Evolutionary conservation across 805 yeast genomes (phyloP).

Genomic region (Grigorovia jiainica): DNA sequence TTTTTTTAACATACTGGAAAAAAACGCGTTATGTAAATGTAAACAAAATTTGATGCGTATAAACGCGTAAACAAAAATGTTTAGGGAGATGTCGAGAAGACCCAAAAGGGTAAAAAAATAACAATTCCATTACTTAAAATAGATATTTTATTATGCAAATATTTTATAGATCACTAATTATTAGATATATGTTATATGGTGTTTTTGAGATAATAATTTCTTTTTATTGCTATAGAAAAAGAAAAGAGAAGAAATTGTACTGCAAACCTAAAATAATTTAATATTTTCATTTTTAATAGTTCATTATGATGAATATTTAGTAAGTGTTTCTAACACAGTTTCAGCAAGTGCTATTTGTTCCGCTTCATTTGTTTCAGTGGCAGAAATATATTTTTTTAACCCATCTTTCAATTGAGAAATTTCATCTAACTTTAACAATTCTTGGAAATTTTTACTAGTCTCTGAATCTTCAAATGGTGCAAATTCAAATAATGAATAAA

Average conservation of each 20-base stretch:
- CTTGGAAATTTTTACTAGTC: not conserved
- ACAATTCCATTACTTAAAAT: not conserved
- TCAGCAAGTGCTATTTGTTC: not conserved
- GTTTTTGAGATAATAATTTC: no score
- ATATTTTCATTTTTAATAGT: no score
- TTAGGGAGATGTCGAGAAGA: no score
- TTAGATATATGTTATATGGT: not conserved
- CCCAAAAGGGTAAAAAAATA: not conserved
- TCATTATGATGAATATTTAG: no score
- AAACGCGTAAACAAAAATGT: not conserved
- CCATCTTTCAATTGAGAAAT: constrained; percentile 7
- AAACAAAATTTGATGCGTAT: not conserved
- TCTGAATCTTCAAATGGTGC: constrained; percentile 9
- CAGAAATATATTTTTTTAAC: constrained; percentile 4
- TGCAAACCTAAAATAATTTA: no score
- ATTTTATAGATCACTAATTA: not conserved
- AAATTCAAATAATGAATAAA: constrained; percentile 22
- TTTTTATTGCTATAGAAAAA: no score
- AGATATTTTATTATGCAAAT: not conserved
- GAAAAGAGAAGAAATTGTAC: no score
- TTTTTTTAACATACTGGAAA: not conserved
- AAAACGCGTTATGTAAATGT: not conserved
- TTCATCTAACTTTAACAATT: constrained; percentile 1
- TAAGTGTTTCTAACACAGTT: not conserved
- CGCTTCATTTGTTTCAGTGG: not conserved